Evolutionary conservation across 345 rosid species (phyloP).

Genomic region (Sisymbrium altissimum): DNA sequence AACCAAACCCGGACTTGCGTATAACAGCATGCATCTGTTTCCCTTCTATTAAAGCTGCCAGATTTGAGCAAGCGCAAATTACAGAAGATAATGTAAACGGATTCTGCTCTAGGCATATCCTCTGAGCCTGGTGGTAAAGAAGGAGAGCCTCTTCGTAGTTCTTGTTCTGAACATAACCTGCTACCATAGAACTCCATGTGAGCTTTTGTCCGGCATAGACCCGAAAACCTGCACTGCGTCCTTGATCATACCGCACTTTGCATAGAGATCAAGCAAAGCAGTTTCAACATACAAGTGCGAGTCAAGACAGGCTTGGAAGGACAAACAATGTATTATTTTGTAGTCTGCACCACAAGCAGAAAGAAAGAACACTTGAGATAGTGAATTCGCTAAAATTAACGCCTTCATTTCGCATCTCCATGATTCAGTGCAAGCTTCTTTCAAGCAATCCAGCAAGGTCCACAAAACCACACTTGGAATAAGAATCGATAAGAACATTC

Average conservation of each 20-base stretch:
- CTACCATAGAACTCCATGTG: conserved; percentile 85
- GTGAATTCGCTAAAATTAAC: conserved; percentile 55
- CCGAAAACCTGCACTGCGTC: conserved; percentile 56
- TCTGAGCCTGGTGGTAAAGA: conserved; percentile 43
- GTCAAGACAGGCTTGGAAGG: conserved; percentile 49
- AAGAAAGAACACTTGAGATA: conserved; percentile 58
- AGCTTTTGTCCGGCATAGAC: conserved; percentile 58
- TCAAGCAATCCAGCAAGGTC: conserved; percentile 49
- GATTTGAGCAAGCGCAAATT: conserved; percentile 67
- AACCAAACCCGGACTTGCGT: conserved; percentile 55
- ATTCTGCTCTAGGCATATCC: conserved; percentile 42
- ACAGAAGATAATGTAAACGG: conserved; percentile 67
- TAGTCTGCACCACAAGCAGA: conserved; percentile 61
- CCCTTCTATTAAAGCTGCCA: conserved; percentile 70
- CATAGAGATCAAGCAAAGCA: conserved; percentile 79
- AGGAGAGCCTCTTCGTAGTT: conserved; percentile 64
- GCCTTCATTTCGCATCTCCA: conserved; percentile 49
- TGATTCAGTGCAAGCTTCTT: conserved; percentile 51
- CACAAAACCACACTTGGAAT: conserved; percentile 47
- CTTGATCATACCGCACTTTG: conserved; percentile 53
- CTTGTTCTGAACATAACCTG: conserved; percentile 72
- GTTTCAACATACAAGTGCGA: conserved; percentile 58
- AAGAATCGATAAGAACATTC: conserved; percentile 54
- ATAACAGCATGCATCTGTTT: conserved; percentile 63
- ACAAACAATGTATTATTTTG: conserved; percentile 61